Evolutionary conservation across 2,329 filamentous ascomycete genomes (phyloP).

Genomic region (Alternaria triticina): DNA sequence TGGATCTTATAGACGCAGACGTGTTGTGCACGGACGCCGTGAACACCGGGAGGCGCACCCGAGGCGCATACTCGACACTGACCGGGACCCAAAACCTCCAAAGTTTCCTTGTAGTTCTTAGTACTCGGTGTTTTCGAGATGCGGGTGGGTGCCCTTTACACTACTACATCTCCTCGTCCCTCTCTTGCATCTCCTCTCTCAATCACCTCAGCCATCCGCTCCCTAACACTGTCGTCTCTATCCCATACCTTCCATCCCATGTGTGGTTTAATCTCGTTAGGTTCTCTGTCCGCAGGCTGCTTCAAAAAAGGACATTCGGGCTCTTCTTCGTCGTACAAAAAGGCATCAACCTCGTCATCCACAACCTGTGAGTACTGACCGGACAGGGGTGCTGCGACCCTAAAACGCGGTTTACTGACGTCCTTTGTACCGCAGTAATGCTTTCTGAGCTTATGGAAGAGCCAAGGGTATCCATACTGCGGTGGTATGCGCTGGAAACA

Average conservation of each 20-base stretch:
- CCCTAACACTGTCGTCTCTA: not conserved
- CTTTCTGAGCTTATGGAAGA: not conserved
- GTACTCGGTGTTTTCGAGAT: not conserved
- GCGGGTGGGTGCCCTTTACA: not conserved
- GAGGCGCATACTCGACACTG: not conserved
- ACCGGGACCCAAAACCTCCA: not conserved
- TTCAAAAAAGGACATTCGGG: constrained; percentile 11
- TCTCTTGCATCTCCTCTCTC: not conserved
- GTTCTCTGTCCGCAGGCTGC: not conserved
- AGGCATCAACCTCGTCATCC: constrained; percentile 14
- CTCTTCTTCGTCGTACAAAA: constrained; percentile 4
- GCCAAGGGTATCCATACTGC: not conserved
- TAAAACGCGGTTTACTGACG: not conserved
- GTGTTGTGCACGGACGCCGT: not conserved
- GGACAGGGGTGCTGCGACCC: not conserved
- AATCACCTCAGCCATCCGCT: constrained; percentile 2
- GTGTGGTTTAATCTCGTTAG: not conserved
- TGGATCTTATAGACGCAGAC: not conserved
- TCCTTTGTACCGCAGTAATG: not conserved
- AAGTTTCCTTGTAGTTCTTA: not conserved
- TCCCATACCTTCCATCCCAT: constrained; percentile 18
- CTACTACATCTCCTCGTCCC: not conserved
- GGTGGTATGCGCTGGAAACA: not conserved
- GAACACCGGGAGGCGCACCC: not conserved
- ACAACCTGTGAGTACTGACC: constrained; percentile 1